A percentile compares a stretch with the other conserved stretches of the same genome.
phyloP scores from a whole-genome alignment of 2,329 filamentous ascomycete genomes.

The Stachybotrys chlorohalonatus region DNA sequence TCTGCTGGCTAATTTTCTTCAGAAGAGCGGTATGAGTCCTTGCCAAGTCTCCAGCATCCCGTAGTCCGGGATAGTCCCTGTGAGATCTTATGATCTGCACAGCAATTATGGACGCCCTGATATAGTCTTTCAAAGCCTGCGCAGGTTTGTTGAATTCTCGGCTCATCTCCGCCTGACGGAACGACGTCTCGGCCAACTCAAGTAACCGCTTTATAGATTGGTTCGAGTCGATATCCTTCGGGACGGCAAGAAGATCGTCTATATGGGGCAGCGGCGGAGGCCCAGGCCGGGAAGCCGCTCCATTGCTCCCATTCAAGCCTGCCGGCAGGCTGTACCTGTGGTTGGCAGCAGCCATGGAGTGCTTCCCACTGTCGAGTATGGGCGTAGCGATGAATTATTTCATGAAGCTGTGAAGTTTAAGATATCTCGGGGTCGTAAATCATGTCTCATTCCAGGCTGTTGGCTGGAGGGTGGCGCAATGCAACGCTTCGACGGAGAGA shows the following conservation, averaged over 20 bases:
- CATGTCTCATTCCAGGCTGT: background rate
- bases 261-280: conserved; percentile 39
- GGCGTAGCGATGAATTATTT: conserved; percentile 7
- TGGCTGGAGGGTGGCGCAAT: background rate
- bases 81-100: conserved; percentile 69
- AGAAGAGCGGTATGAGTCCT: conserved; percentile 41
- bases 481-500: background rate
- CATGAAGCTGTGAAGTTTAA: background rate
- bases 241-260: conserved; percentile 39
- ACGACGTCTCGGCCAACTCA: conserved; percentile 39
- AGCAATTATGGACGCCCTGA: conserved; percentile 71
- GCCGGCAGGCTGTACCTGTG: conserved; percentile 18
- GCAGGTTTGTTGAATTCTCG: conserved; percentile 60
- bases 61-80: conserved; percentile 60
- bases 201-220: conserved; percentile 46
- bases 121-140: conserved; percentile 72
- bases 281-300: conserved; percentile 12
- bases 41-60: conserved; percentile 36
- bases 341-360: conserved; percentile 22
- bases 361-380: conserved; percentile 14
- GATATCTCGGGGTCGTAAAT: background rate
- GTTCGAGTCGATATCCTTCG: conserved; percentile 36
- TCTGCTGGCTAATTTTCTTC: conserved; percentile 37
- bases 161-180: conserved; percentile 52
- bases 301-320: conserved; percentile 17